Percentiles rank a stretch among this genome's conserved stretches.
phyloP scores from a whole-genome alignment of 1,284 basidiomycete genomes.

The Cutaneotrichosporon cutaneum region DNA sequence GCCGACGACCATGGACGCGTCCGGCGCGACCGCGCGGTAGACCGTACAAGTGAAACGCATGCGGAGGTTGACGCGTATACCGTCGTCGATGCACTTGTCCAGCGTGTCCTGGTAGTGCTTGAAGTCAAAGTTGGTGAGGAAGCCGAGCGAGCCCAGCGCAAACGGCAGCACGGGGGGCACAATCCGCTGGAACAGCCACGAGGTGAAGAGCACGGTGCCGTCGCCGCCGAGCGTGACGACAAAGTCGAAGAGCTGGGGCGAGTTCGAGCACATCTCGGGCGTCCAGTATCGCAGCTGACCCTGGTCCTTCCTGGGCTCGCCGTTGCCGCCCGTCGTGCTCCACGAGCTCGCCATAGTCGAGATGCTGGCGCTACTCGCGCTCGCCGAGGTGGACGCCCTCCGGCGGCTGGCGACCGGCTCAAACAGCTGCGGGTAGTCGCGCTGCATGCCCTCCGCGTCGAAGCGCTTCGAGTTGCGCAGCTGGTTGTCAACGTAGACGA shows the following conservation, averaged over 20 bases:
- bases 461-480: slow-evolving; percentile 89
- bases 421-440: slow-evolving; percentile 86
- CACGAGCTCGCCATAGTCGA: slow-evolving; percentile 28
- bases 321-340: slow-evolving; percentile 6
- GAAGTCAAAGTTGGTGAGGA: slow-evolving; percentile 98
- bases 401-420: slow-evolving; percentile 65
- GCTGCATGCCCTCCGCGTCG: slow-evolving; percentile 82
- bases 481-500: slow-evolving; percentile 86
- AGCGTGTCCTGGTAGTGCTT: slow-evolving; percentile 80
- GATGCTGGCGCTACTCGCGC: slow-evolving; percentile 39
- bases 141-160: slow-evolving; percentile 96
- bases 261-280: slow-evolving; percentile 87
- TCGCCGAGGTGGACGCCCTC: slow-evolving; percentile 60
- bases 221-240: slow-evolving; percentile 98
- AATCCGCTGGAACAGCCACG: slow-evolving; percentile 97
- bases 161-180: slow-evolving; percentile 97
- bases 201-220: slow-evolving; percentile 97
- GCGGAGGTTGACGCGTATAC: slow-evolving; percentile 93
- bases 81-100: slow-evolving; percentile 84
- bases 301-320: slow-evolving; percentile 56
- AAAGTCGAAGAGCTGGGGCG: slow-evolving; percentile 94
- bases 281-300: slow-evolving; percentile 98
- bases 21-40: slow-evolving; percentile 78
- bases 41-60: slow-evolving; percentile 99
- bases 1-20: slow-evolving; percentile 55